Evolutionary conservation across 257 asterid species (phyloP), one percentile per base, ranked within the genome.

Genomic region (Solanum gandarillasii): DNA sequence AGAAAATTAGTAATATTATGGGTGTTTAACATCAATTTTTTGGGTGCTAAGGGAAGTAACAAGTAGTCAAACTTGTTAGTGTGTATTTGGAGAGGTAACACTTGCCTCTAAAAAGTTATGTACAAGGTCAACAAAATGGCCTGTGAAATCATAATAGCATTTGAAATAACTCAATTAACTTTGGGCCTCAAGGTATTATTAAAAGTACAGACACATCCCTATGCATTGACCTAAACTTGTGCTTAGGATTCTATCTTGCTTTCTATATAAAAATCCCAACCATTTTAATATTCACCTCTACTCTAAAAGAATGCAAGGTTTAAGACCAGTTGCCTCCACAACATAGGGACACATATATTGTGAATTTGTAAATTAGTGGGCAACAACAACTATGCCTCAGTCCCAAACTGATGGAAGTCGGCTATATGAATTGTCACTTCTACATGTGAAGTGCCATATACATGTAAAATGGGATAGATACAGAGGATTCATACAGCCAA

Each of bases 71-170:
- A 65, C 55, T 73, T 46, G 35, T 35, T 36, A 35, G 58, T 88
- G 88, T 83, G 87, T 21, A 70, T 87, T 52, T 71, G 79, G 35
- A 90, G 89, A 31, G 34, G 48, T 10, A 83, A 55, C 67, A 88
- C 86, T 87, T 84, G 91, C 78, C 89, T 67, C 74, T 46, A 5
- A 78, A 91, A 90, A 85, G 93, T 71, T 71, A 87, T 79, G 87
- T 87, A 87, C 18, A 88, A 88, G 76, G 93, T 90, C 92, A 91
- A 91, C 76, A 31, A 86, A 31, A 89, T 87, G 92, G 87, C 90
- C 90, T 88, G 75, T 29, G 74, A 81, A 48, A 85, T 90, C 87
- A 88, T 88, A 72, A 91, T 88, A 82, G 25, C 91, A 89, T 87
- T 90, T 89, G 87, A 90, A 89, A 87, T 72, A 35, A 73, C 84